Evolutionary conservation across 2,329 filamentous ascomycete genomes (phyloP), one percentile per base, ranked within the genome.

Genomic region (Sphaerulina vaccinii): DNA sequence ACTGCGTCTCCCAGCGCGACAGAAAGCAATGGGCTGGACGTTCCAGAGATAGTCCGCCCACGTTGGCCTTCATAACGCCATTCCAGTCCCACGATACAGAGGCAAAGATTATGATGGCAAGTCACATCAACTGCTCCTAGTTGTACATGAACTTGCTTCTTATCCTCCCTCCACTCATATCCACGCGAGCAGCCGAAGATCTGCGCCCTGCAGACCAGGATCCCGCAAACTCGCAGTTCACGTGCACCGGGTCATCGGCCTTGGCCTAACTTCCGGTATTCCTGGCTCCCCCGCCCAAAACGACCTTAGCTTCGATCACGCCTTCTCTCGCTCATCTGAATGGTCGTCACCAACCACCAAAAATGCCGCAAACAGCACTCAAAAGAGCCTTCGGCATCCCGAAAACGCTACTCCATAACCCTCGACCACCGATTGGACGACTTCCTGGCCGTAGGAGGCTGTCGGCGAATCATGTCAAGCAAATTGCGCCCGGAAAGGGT

Each of bases 401-500:
- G 54, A 58, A 48, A 43, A 39, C 42, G 23, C 42, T 56, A 22
- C 27, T 40, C 46, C 50, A 53, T 22, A 27, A 29, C 27, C 27
- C 19, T 24, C 33, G 33, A 38, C 21, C 23, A n/a, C 52, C 50
- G 53, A 57, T 52, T 49, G 40, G 53, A 39, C 47, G 16, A 19
- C 41, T 27, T 40, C 23, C 24, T n/a, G 48, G 46, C 24, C 45
- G 19, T 11, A 48, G 45, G 24, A 53, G 51, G 48, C 51, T 53
- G 48, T 43, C 47, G 37, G 42, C 53, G 54, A 55, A 51, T 52
- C 49, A 49, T 32, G 38, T 52, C 22, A 42, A 36, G 11, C 47
- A 57, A 42, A 60, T 56, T 56, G 56, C 56, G 58, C 51, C 56
- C 51, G 58, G 46, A 33, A 51, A 13, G 19, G 36, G 32, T 21